Evolutionary conservation across 2,329 filamentous ascomycete genomes (phyloP).

Genomic region (Leptographium wingfieldii): DNA sequence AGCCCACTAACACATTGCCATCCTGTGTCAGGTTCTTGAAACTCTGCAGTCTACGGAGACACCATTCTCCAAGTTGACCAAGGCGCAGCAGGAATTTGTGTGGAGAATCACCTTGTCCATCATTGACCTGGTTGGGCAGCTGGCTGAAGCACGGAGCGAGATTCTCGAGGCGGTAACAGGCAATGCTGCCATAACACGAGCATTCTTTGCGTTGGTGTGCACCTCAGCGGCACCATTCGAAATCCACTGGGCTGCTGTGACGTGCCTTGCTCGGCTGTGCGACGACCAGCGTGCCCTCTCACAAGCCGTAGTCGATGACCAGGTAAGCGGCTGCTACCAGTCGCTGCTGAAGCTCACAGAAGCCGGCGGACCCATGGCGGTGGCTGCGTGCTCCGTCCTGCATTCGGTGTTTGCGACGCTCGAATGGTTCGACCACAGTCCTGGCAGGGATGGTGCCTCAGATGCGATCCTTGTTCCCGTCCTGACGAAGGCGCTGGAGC

Average conservation of each 20-base stretch:
- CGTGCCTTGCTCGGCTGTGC: slow-evolving; percentile 43
- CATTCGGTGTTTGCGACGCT: slow-evolving; percentile 48
- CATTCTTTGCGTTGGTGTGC: slow-evolving; percentile 41
- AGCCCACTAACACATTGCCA: background rate
- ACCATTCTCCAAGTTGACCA: slow-evolving; percentile 33
- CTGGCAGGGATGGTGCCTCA: slow-evolving; percentile 33
- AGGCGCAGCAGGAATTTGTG: slow-evolving; percentile 38
- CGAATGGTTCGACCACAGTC: slow-evolving; percentile 38
- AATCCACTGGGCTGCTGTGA: slow-evolving; percentile 35
- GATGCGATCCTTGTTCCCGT: slow-evolving; percentile 37
- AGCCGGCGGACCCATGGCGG: slow-evolving; percentile 32
- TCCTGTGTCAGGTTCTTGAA: slow-evolving; percentile 1
- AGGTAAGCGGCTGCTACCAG: slow-evolving; percentile 30
- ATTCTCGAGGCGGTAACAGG: slow-evolving; percentile 41
- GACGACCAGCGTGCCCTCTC: slow-evolving; percentile 38
- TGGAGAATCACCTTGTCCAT: slow-evolving; percentile 44
- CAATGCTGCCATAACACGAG: slow-evolving; percentile 34
- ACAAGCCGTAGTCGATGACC: slow-evolving; percentile 38
- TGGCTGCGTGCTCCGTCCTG: slow-evolving; percentile 47
- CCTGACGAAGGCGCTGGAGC: slow-evolving; percentile 27
- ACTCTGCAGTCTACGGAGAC: slow-evolving; percentile 27
- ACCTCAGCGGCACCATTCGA: slow-evolving; percentile 26
- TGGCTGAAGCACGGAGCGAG: slow-evolving; percentile 49
- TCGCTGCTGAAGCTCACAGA: slow-evolving; percentile 35
- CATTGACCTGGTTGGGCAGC: slow-evolving; percentile 36